These are phyloP conservation scores for Diaporthe nobilis DNA, from an alignment of 2,329 filamentous ascomycete genomes.

Conservation along the genomic window DNA sequence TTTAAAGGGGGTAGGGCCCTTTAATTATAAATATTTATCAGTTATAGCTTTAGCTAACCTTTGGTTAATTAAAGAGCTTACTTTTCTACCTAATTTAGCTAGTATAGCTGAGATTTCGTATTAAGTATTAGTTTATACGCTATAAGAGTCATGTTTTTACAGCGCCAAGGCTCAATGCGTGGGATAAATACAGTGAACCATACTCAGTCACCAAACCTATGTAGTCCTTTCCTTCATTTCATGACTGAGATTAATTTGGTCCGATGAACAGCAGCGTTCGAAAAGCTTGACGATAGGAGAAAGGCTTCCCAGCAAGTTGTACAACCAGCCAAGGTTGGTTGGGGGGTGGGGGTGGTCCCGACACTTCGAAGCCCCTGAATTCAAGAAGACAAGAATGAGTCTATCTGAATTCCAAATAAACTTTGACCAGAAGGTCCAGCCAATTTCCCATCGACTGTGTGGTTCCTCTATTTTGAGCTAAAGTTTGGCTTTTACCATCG, in stretches of 20 bases:
- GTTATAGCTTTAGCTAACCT: too few species aligned
- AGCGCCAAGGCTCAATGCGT: background rate
- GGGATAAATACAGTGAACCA: background rate
- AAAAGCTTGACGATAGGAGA: background rate
- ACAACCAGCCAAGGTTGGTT: background rate
- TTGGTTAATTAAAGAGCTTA: too few species aligned
- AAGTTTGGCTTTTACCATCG: background rate
- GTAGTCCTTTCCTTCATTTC: background rate
- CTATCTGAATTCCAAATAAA: conserved; percentile 23
- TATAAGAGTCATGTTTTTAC: too few species aligned
- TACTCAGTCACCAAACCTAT: background rate
- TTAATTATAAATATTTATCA: too few species aligned
- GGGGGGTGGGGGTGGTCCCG: background rate
- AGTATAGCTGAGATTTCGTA: too few species aligned
- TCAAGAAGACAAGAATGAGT: background rate
- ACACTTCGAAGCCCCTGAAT: background rate
- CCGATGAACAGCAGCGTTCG: background rate
- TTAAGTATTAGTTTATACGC: too few species aligned
- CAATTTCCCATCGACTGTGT: background rate
- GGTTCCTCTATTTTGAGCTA: background rate
- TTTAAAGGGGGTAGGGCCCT: too few species aligned
- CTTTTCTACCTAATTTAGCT: too few species aligned
- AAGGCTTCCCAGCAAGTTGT: background rate
- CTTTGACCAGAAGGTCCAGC: background rate
- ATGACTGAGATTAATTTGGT: background rate